phyloP scores from a whole-genome alignment of 768 basidiomycete genomes.

The Pholiota molesta region DNA sequence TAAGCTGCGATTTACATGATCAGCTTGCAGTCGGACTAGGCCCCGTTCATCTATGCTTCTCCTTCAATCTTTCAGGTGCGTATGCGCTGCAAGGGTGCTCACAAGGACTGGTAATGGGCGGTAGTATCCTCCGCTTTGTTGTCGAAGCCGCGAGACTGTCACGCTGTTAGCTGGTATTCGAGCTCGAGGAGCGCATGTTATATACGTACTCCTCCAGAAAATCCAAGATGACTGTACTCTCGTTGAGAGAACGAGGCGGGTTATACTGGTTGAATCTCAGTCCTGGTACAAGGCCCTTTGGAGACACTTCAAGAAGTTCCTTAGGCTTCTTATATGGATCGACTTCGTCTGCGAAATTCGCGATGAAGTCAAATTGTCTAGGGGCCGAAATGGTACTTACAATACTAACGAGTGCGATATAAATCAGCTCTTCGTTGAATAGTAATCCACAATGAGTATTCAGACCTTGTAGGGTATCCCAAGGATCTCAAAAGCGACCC shows the following conservation, averaged over 20 bases:
- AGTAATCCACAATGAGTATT: background rate
- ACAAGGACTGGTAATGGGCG: constrained; percentile 64
- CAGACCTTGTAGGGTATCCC: constrained; percentile 70
- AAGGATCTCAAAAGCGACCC: constrained; percentile 74
- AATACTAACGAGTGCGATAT: constrained; percentile 16
- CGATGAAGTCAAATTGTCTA: constrained; percentile 39
- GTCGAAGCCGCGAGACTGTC: constrained; percentile 52
- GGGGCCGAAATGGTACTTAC: constrained; percentile 17
- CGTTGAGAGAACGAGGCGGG: constrained; percentile 69
- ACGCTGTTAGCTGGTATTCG: background rate
- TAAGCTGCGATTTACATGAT: constrained; percentile 64
- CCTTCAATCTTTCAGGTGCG: background rate
- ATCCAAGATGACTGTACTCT: constrained; percentile 80
- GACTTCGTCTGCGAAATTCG: constrained; percentile 61
- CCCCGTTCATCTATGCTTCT: constrained; percentile 61
- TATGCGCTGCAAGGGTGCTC: constrained; percentile 18
- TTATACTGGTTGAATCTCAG: constrained; percentile 54
- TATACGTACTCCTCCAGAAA: constrained; percentile 69
- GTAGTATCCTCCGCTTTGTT: constrained; percentile 56
- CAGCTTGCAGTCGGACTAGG: constrained; percentile 66
- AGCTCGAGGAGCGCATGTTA: constrained; percentile 26
- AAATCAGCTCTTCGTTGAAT: background rate
- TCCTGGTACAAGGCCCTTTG: constrained; percentile 81
- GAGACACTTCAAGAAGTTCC: constrained; percentile 79
- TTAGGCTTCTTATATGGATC: constrained; percentile 83